These are phyloP conservation scores for Protomyces inundatus DNA, from an alignment of 1,139 yeast species.

Conservation along the genomic window DNA sequence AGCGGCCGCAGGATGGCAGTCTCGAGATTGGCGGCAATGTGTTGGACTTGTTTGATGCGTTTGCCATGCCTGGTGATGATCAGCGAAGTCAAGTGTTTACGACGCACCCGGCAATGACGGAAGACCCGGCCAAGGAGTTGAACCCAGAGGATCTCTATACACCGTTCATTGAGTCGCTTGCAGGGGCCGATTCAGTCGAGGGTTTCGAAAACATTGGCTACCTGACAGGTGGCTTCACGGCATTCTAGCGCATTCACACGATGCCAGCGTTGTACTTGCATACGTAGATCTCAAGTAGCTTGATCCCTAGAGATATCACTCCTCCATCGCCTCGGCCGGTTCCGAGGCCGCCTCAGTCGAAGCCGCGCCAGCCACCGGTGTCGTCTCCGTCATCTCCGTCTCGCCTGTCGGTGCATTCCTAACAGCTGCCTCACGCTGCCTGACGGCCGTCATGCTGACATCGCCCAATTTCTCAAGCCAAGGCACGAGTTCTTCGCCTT, in stretches of 20 bases:
- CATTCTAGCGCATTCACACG: background rate
- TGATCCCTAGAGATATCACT: background rate
- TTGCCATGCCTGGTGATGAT: background rate
- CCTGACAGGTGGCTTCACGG: constrained; percentile 13
- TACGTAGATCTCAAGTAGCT: background rate
- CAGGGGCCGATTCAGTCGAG: constrained; percentile 7
- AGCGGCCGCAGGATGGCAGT: constrained; percentile 6
- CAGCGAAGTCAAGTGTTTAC: background rate
- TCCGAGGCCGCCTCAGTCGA: constrained; percentile 36
- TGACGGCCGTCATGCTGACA: constrained; percentile 28
- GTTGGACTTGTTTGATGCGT: constrained; percentile 8
- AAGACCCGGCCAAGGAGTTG: background rate
- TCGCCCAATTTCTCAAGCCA: constrained; percentile 52
- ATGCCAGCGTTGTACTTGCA: too few species aligned
- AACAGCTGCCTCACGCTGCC: constrained; percentile 26
- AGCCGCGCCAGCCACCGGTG: constrained; percentile 41
- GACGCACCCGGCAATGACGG: background rate
- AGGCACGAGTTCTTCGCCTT: constrained; percentile 74
- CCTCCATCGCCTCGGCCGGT: constrained; percentile 32
- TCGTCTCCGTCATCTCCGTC: constrained; percentile 45
- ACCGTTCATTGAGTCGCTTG: background rate
- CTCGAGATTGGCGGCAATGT: constrained; percentile 13
- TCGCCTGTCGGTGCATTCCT: constrained; percentile 22
- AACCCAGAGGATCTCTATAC: background rate
- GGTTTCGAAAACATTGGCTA: constrained; percentile 19